Percentiles rank a stretch among this genome's conserved stretches.
phyloP scores from a whole-genome alignment of 306 rosid species.

The Quercus glauca region DNA sequence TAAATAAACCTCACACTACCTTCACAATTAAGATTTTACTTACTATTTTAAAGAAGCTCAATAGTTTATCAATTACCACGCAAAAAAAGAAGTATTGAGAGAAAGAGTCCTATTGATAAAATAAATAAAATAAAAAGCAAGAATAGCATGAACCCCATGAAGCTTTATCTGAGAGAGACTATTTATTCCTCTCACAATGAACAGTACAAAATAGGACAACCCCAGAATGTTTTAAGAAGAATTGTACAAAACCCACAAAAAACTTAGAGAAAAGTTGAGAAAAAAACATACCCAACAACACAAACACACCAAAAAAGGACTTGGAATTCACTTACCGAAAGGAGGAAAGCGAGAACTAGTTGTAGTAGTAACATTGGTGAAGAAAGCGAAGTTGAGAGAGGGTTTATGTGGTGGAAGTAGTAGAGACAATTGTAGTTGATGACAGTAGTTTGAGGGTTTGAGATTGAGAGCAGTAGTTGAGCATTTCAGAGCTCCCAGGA shows the following conservation, averaged over 20 bases:
- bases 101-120: not conserved
- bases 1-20: too few species aligned
- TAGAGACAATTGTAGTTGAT: conserved; percentile 4
- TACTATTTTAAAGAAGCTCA: not conserved
- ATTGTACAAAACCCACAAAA: not conserved
- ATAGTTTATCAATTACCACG: too few species aligned
- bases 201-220: not conserved
- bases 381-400: conserved; percentile 16
- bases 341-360: conserved; percentile 28
- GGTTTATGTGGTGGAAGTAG: conserved; percentile 16
- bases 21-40: not conserved
- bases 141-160: not conserved
- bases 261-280: not conserved
- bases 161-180: not conserved
- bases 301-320: not conserved
- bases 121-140: not conserved
- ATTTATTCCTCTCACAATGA: not conserved
- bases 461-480: conserved; percentile 8
- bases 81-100: not conserved
- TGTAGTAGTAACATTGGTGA: conserved; percentile 20
- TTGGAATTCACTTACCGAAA: conserved; percentile 31
- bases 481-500: conserved; percentile 39
- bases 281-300: not conserved
- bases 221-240: not conserved
- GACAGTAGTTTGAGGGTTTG: conserved; percentile 3